Evolutionary conservation across 2,329 filamentous ascomycete genomes (phyloP), one percentile per base, ranked within the genome.

Genomic region (Talaromyces sp.): DNA sequence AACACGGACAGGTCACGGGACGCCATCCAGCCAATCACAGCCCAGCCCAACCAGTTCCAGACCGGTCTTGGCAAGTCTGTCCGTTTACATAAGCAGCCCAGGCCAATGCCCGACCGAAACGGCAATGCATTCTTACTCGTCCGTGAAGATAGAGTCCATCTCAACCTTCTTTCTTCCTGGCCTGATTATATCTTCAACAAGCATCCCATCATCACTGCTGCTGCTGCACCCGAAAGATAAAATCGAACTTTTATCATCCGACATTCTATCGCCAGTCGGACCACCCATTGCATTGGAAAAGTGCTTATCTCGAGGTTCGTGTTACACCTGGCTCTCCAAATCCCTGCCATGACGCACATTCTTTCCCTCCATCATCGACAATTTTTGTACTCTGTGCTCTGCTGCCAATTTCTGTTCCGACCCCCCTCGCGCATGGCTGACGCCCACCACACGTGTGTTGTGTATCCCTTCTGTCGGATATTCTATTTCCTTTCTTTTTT

Each of bases 251-350:
- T 33, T 17, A 25, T 33, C 19, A 10, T 22, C 33, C 31, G 35
- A 25, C 35, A n/a, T 15, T 36, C n/a, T 21, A 1, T 37, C 19
- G 8, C 33, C 35, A 19, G 35, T 52, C 19, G 33, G 28, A 57
- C 58, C 11, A 53, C n/a, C 21, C 50, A n/a, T 28, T 37, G 35
- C 33, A 15, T 46, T 52, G 58, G n/a, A 46, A 39, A 39, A 54
- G 54, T 53, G 39, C 59, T 60, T 60, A 56, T 60, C 56, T 51
- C 48, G 59, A 60, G 59, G 59, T 60, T 58, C 56, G 59, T 60
- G 55, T 56, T 60, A 55, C 59, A n/a, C n/a, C n/a, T n/a, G n/a
- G n/a, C n/a, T n/a, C n/a, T n/a, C n/a, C n/a, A 39, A 39, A 52
- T 52, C 37, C 43, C 54, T 56, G 43, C 55, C 59, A 57, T 60